Conservation (phyloP, 176 grass and related monocot genomes). For the Aegilops sharonensis region DNA sequence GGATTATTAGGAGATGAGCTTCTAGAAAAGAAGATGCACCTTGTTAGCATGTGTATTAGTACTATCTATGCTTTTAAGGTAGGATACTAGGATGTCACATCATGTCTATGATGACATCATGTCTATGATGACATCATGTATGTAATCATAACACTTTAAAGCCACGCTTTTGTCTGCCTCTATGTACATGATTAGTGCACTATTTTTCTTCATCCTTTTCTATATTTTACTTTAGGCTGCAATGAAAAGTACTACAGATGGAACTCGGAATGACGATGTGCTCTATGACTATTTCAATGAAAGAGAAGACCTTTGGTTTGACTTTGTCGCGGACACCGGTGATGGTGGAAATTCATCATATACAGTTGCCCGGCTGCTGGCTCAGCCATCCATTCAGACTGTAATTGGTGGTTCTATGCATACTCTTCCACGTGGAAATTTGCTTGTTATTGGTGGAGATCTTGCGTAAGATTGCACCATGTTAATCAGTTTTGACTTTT, state of each 20-base stretch:
- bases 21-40: not conserved
- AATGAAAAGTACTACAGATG: slow-evolving; percentile 63
- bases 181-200: slow-evolving; percentile 1
- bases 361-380: slow-evolving; percentile 68
- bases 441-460: slow-evolving; percentile 86
- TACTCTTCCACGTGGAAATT: slow-evolving; percentile 85
- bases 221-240: slow-evolving; percentile 56
- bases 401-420: slow-evolving; percentile 59
- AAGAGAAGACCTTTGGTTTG: slow-evolving; percentile 86
- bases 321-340: slow-evolving; percentile 91
- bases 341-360: slow-evolving; percentile 92
- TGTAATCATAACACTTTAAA: not conserved
- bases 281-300: slow-evolving; percentile 69
- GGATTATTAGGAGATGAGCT: not conserved
- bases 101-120: not conserved
- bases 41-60: not conserved
- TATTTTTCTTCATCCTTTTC: slow-evolving; percentile 30
- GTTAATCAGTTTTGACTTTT: slow-evolving; percentile 24
- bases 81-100: not conserved
- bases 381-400: slow-evolving; percentile 73
- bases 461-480: slow-evolving; percentile 71
- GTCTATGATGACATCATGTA: not conserved
- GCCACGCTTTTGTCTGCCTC: not conserved
- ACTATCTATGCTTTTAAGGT: not conserved
- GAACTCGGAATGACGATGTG: slow-evolving; percentile 52